phyloP scores from a whole-genome alignment of 169 alveolate genomes.

The Cytauxzoon felis region DNA sequence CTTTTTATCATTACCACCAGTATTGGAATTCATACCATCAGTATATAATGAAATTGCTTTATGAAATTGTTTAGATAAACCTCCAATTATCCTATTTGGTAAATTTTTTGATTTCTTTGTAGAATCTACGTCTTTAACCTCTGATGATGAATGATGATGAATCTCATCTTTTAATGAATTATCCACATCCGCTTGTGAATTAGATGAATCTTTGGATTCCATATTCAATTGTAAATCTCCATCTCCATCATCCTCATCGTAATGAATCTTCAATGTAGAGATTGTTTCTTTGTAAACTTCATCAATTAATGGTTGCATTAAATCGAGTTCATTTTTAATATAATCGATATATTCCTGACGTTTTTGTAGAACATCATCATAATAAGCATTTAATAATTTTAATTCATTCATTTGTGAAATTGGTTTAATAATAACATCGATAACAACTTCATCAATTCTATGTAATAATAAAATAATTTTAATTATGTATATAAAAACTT shows the following conservation, averaged over 20 bases:
- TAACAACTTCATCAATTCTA: constrained; percentile 38
- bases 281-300: constrained; percentile 12
- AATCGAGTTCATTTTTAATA: constrained; percentile 4
- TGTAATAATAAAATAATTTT: background rate
- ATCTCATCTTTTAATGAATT: too few species aligned
- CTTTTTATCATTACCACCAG: too few species aligned
- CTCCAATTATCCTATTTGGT: background rate
- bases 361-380: constrained; percentile 12
- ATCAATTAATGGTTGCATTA: constrained; percentile 13
- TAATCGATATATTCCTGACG: constrained; percentile 4
- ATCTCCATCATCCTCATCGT: too few species aligned
- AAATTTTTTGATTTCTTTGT: constrained; percentile 12
- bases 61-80: constrained; percentile 2
- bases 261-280: constrained; percentile 5
- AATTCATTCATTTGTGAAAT: constrained; percentile 38
- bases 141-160: too few species aligned
- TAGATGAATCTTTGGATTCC: too few species aligned
- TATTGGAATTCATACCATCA: background rate
- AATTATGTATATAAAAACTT: background rate
- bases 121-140: too few species aligned
- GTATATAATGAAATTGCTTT: constrained; percentile 5
- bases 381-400: constrained; percentile 25
- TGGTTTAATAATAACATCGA: constrained; percentile 41
- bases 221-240: too few species aligned
- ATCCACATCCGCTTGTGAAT: too few species aligned